Evolutionary conservation across 441 rosid species (phyloP), one percentile per base, ranked within the genome.

Genomic region (Syzygium syzygioides): DNA sequence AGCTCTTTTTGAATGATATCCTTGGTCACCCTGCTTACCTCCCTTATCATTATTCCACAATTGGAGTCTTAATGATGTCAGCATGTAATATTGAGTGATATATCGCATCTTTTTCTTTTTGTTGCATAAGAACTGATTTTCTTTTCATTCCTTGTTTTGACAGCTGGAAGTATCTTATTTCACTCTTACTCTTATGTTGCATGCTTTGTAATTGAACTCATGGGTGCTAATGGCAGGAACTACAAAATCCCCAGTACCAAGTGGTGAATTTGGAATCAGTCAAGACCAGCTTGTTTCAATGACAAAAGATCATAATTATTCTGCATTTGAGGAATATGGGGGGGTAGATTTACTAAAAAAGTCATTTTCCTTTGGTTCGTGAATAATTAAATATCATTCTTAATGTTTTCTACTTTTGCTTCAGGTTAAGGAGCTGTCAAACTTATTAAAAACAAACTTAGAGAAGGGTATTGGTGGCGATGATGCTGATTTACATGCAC

Each of bases 401-500:
- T 83, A 17, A 53, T 79, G 52, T 76, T 76, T 76, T 52, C n/a
- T 26, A 76, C 62, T 89, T 91, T 57, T 68, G 71, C 5, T 76
- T 92, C 90, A 98, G 99, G 98, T 93, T 88, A 94, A 92, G 90
- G 98, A 98, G 85, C 90, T 98, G 87, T 85, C 97, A 50, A 92
- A 92, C 86, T 87, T 91, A 85, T 92, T 98, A 86, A 97, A 95
- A 93, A 94, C 97, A 88, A 95, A 94, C 93, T 83, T 93, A 88
- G 98, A 97, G 86, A 96, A 96, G 90, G 99, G 99, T 68, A 94
- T 97, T 88, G 71, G 50, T 79, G 99, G 96, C 80, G 98, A 96
- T 91, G 98, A 95, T 92, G 92, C 91, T 85, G 99, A 97, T 92
- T 89, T 98, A 90, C 87, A 91, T 28, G 94, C 93, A 88, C 93